Conservation (phyloP, 164 flowering plant species). For the Chimonanthus salicifolius region DNA sequence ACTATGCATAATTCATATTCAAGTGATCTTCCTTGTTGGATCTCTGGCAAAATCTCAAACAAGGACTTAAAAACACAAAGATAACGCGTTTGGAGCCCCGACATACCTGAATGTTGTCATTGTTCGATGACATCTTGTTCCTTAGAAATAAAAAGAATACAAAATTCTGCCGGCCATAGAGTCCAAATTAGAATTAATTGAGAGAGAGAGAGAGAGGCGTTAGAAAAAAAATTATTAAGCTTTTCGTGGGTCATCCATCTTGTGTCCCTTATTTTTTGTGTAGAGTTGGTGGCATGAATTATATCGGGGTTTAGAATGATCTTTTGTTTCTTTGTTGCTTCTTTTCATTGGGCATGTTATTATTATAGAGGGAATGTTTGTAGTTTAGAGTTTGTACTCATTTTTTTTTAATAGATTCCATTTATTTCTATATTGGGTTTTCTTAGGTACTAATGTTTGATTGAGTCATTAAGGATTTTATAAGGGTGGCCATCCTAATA, state of each 20-base stretch:
- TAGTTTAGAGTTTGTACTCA: background rate
- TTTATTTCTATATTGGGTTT: background rate
- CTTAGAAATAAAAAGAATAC: background rate
- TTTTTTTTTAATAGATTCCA: background rate
- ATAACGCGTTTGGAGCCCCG: background rate
- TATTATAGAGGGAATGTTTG: background rate
- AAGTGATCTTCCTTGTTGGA: background rate
- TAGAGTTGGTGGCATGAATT: background rate
- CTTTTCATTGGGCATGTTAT: background rate
- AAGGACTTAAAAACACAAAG: background rate
- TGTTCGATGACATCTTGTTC: background rate
- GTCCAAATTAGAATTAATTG: too few relatives aligned
- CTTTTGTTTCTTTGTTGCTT: background rate
- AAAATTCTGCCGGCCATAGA: constrained; percentile 5
- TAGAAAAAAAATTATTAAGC: too few relatives aligned
- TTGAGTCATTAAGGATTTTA: too few relatives aligned
- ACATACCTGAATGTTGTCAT: background rate
- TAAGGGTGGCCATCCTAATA: too few relatives aligned
- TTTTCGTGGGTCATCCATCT: background rate
- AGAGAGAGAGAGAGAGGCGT: background rate
- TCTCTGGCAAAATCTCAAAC: background rate
- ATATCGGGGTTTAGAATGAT: background rate
- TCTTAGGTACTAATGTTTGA: background rate
- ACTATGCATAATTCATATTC: background rate
- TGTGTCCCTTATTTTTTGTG: background rate